Conservation (phyloP, 192 early-diverging fungal species). For the Jimgerdemannia flammicorona region DNA sequence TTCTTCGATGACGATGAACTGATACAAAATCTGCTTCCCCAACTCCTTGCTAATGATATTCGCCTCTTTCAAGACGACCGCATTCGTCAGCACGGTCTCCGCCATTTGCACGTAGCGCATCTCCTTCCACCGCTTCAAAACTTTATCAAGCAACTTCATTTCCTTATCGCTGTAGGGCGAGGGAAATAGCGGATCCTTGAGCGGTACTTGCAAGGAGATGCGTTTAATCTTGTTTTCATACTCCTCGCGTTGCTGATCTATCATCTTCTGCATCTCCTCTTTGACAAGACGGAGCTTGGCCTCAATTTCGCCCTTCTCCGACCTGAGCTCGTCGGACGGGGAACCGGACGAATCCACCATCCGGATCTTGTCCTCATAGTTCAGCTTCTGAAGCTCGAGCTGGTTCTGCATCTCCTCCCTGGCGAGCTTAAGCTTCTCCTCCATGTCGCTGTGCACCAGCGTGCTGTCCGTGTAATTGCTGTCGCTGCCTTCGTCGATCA, state of each 20-base stretch:
- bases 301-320: constrained; percentile 28
- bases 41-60: constrained; percentile 87
- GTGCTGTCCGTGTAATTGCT: constrained; percentile 32
- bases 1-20: constrained; percentile 73
- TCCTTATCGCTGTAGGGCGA: constrained; percentile 15
- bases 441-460: constrained; percentile 8
- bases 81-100: constrained; percentile 64
- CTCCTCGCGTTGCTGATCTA: constrained; percentile 46
- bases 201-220: constrained; percentile 33
- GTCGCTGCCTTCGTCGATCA: constrained; percentile 30
- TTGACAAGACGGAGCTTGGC: constrained; percentile 43
- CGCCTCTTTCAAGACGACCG: constrained; percentile 80
- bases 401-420: constrained; percentile 50
- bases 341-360: constrained; percentile 35
- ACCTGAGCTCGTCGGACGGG: constrained; percentile 29
- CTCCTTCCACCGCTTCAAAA: constrained; percentile 42
- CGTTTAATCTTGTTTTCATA: constrained; percentile 51
- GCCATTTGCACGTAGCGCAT: constrained; percentile 58
- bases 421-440: constrained; percentile 32
- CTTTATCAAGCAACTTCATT: constrained; percentile 33
- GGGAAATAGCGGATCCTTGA: constrained; percentile 10
- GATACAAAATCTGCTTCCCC: constrained; percentile 76
- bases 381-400: constrained; percentile 43
- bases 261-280: constrained; percentile 46
- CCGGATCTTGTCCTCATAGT: constrained; percentile 48